Conservation (phyloP, 371 early-diverging fungal species). For the Circinella umbellata region DNA sequence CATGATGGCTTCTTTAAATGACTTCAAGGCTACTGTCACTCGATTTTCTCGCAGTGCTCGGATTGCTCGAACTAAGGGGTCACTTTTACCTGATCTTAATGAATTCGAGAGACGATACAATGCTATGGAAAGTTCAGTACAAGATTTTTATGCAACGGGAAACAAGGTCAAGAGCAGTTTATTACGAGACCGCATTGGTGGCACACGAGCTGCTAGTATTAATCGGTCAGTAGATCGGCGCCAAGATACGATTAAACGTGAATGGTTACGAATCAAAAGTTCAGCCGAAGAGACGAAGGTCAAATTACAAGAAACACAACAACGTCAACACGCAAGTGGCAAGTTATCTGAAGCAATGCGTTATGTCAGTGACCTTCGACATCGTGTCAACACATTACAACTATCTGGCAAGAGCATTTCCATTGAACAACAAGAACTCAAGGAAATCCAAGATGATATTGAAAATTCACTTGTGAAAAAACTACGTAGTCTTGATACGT, state of each 20-base stretch:
- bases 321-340: constrained; percentile 35
- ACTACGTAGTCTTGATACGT: constrained; percentile 35
- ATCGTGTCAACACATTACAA: constrained; percentile 39
- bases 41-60: constrained; percentile 26
- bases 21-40: constrained; percentile 33
- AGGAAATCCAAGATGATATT: constrained; percentile 44
- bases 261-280: constrained; percentile 39
- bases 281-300: constrained; percentile 42
- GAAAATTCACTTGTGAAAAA: constrained; percentile 33
- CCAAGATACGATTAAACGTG: constrained; percentile 34
- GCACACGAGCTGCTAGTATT: constrained; percentile 24
- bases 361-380: constrained; percentile 47
- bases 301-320: constrained; percentile 40
- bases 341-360: constrained; percentile 44
- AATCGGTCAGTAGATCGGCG: constrained; percentile 36
- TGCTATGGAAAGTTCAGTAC: constrained; percentile 30
- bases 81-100: constrained; percentile 37
- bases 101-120: constrained; percentile 42
- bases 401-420: constrained; percentile 43
- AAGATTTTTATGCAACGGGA: constrained; percentile 33
- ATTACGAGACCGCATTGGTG: background rate
- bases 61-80: constrained; percentile 25
- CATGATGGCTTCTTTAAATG: constrained; percentile 26
- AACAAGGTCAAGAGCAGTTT: constrained; percentile 23
- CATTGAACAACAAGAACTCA: constrained; percentile 48